Evolutionary conservation across 306 rosid genomes (phyloP).

Genomic region (Herpetospermum pedunculosum): DNA sequence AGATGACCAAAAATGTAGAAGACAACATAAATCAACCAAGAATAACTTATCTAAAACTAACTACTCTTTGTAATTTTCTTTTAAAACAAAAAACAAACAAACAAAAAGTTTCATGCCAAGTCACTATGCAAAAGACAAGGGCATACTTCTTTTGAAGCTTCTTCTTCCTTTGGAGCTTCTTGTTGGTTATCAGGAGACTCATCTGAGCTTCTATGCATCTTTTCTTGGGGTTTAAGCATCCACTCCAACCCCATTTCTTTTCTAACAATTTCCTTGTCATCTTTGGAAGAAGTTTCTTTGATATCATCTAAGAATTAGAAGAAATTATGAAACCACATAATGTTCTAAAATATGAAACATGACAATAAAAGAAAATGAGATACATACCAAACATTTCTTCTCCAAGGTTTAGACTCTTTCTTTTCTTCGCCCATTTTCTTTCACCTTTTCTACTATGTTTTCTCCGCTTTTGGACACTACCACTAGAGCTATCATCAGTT

Average conservation of each 20-base stretch:
- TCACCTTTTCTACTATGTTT: conserved; percentile 14
- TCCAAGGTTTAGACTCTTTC: conserved; percentile 13
- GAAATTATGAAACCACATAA: not conserved
- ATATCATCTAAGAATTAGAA: conserved; percentile 11
- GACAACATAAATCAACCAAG: not conserved
- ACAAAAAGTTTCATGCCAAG: not conserved
- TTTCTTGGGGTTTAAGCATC: conserved; percentile 77
- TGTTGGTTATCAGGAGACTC: conserved; percentile 24
- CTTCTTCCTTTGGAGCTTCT: conserved; percentile 37
- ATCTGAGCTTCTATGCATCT: conserved; percentile 18
- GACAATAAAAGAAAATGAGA: not conserved
- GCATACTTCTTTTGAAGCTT: too few relatives aligned
- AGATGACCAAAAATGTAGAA: not conserved
- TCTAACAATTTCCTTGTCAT: conserved; percentile 49
- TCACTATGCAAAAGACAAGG: not conserved
- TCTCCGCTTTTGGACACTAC: conserved; percentile 9
- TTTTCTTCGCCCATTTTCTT: conserved; percentile 20
- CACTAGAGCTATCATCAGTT: conserved; percentile 23
- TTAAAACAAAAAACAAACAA: not conserved
- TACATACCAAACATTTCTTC: conserved; percentile 15
- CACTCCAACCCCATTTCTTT: conserved; percentile 85
- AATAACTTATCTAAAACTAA: not conserved
- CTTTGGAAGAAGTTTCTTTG: conserved; percentile 11
- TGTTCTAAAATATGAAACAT: not conserved
- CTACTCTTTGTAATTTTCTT: not conserved